Evolutionary conservation across 2,329 filamentous ascomycete species (phyloP), one percentile per base, ranked within the genome.

Genomic region (Aspergillus sp.): DNA sequence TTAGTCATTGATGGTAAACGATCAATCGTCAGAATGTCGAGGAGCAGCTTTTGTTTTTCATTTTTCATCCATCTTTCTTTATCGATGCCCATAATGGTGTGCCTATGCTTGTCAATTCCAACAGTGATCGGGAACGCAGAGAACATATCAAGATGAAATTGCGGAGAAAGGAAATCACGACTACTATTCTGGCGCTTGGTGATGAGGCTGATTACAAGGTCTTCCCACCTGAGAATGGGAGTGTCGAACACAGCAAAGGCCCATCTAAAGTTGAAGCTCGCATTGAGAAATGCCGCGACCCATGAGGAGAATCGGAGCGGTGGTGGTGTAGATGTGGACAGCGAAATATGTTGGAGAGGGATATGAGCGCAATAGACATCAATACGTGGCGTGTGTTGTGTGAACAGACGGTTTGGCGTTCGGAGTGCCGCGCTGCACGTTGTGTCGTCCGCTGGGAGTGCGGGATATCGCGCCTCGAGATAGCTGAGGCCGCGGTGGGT

Each of bases 381-480:
- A 20, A 64, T 53, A n/a, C 67, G 63, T 13, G 66, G 56, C 49
- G 60, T 64, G 44, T 57, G 62, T 42, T 68, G 67, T 2, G 55
- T 64, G 5, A 22, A 12, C n/a, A 62, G 54, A 7, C 49, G 50
- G 3, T 5, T 7, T 1, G 69, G 64, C 3, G 60, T 63, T 38
- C 53, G 53, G 1, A 71, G 51, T 2, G 59, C 58, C 15, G 26
- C 26, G 51, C 67, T 72, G 13, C 58, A 65, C 20, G 59, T 60
- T 32, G 56, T 38, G 24, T 52, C 45, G 6, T 55, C 41, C 5
- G 38, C 43, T 7, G 64, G 58, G 5, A 64, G 55, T 13, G 57
- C 51, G 30, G 69, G 68, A 43, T 71, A 72, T 62, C 62, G 62
- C 4, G 56, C 42, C 58, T 72, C 68, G 1, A 72, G 65, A 9